These are phyloP conservation scores for Malassezia caprae DNA, from an alignment of 1,284 basidiomycete species.

Conservation along the genomic window DNA sequence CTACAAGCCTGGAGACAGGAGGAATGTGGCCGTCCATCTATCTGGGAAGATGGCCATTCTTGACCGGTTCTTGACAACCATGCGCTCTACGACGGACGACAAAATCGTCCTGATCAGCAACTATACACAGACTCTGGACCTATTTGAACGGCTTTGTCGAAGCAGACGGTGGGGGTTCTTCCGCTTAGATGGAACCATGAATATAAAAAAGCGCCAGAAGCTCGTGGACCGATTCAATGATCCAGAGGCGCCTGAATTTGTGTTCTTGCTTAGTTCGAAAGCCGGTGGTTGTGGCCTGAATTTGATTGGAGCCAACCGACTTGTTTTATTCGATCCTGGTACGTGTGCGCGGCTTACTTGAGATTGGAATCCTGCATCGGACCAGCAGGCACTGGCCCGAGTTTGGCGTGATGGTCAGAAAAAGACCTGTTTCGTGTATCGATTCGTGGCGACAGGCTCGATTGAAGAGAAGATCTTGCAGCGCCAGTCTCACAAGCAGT, in stretches of 20 bases:
- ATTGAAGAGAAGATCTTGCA: constrained; percentile 99
- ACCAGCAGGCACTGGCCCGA: constrained; percentile 94
- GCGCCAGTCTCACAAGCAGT: constrained; percentile 75
- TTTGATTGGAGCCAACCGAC: constrained; percentile 88
- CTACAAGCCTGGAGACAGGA: constrained; percentile 55
- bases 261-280: constrained; percentile 80
- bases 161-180: constrained; percentile 73
- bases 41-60: constrained; percentile 66
- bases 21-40: constrained; percentile 31
- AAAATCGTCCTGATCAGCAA: constrained; percentile 99
- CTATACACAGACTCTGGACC: constrained; percentile 90
- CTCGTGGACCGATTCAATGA: constrained; percentile 96
- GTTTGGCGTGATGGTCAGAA: constrained; percentile 99
- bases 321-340: constrained; percentile 84
- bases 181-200: constrained; percentile 86
- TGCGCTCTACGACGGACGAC: constrained; percentile 54
- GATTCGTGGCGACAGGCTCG: constrained; percentile 92
- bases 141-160: constrained; percentile 51
- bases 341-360: neutral
- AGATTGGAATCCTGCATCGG: constrained; percentile 96
- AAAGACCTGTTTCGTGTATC: constrained; percentile 82
- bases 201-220: constrained; percentile 86
- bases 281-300: constrained; percentile 63
- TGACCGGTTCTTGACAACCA: constrained; percentile 53
- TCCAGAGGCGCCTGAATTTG: constrained; percentile 83